Conservation (phyloP, 2,329 filamentous ascomycete species). For the Claviceps spartinae region DNA sequence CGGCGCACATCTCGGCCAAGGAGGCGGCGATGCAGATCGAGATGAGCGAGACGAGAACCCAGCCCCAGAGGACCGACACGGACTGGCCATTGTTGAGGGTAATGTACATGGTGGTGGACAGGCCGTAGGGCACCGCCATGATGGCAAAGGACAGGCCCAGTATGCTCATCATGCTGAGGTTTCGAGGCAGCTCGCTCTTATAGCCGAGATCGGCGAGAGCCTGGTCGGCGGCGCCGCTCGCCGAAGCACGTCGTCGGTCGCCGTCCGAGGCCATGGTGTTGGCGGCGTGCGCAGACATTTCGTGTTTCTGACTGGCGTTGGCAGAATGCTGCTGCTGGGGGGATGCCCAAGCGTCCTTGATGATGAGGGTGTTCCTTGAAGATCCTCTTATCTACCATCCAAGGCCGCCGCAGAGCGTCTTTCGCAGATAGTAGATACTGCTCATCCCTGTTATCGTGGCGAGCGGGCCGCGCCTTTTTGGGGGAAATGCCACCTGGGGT, state of each 20-base stretch:
- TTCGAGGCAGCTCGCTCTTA: constrained; percentile 34
- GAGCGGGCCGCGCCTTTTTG: no score
- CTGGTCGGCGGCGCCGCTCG: constrained; percentile 21
- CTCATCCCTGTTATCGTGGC: no score
- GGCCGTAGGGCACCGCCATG: constrained; percentile 36
- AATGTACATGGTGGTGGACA: constrained; percentile 33
- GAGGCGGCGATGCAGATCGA: constrained; percentile 59
- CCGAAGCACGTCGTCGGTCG: constrained; percentile 8
- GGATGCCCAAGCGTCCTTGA: no score
- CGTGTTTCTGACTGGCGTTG: no score
- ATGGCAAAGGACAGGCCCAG: constrained; percentile 37
- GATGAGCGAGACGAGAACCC: constrained; percentile 49
- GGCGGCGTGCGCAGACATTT: no score
- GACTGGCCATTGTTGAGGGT: constrained; percentile 58
- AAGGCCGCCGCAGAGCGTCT: no score
- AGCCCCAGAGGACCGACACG: constrained; percentile 62
- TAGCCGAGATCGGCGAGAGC: constrained; percentile 35
- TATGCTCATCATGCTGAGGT: constrained; percentile 36
- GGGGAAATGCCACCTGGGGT: no score
- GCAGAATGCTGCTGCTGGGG: no score
- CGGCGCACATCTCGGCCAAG: constrained; percentile 58
- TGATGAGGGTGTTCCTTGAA: no score
- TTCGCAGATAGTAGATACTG: no score
- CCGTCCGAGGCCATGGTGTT: background rate
- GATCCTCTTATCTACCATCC: no score